phyloP scores from a whole-genome alignment of 176 grass and related monocot species.

The Hsuehochloa calcarea region DNA sequence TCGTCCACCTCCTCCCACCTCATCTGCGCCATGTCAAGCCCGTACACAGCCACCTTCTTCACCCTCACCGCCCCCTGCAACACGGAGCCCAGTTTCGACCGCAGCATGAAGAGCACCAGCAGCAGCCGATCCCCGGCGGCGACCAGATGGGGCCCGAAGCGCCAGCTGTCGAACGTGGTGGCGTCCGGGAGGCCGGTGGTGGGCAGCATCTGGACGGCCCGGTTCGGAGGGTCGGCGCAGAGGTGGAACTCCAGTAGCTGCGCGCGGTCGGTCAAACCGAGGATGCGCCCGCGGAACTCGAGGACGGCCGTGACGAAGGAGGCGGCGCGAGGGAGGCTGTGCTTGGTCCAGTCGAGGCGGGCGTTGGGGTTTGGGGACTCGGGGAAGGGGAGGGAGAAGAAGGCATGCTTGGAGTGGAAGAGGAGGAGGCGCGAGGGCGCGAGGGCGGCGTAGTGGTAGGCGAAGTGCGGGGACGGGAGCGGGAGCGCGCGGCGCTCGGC shows the following conservation, averaged over 20 bases:
- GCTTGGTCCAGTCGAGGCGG: constrained; percentile 23
- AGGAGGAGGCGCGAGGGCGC: constrained; percentile 36
- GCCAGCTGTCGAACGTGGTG: constrained; percentile 20
- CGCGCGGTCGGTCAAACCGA: constrained; percentile 38
- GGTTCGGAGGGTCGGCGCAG: not conserved
- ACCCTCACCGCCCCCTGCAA: not conserved
- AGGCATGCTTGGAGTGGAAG: constrained; percentile 46
- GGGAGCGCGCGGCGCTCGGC: not conserved
- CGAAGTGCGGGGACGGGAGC: constrained; percentile 34
- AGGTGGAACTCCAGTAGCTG: constrained; percentile 47
- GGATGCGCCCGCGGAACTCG: constrained; percentile 34
- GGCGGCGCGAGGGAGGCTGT: constrained; percentile 33
- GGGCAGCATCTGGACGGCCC: constrained; percentile 9
- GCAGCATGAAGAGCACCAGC: constrained; percentile 43
- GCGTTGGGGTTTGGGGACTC: not conserved
- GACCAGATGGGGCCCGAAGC: constrained; percentile 24
- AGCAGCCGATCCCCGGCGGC: constrained; percentile 27
- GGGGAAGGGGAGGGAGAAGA: constrained; percentile 33
- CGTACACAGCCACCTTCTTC: constrained; percentile 21
- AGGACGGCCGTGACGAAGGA: constrained; percentile 29
- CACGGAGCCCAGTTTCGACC: not conserved
- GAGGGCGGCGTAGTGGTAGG: constrained; percentile 41
- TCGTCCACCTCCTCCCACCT: constrained; percentile 38
- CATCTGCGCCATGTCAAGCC: constrained; percentile 39
- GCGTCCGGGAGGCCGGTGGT: constrained; percentile 33